Conservation (phyloP, 305 asterid species). For the Solanum hybrid region DNA sequence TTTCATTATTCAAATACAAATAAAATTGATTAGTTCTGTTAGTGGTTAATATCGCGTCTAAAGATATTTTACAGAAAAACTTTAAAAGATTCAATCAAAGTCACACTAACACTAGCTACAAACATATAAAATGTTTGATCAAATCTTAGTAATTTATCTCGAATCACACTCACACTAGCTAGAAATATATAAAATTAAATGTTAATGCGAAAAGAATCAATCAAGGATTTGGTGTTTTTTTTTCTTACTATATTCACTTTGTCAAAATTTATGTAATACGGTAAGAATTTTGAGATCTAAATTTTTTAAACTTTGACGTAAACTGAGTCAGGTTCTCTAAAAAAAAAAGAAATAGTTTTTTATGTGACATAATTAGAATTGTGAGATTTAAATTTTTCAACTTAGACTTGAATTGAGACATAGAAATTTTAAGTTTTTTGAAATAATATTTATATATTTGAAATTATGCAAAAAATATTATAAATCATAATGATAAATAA, state of each 20-base stretch:
- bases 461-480: no score
- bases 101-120: neutral
- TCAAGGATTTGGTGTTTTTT: neutral
- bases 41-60: neutral
- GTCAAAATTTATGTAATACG: neutral
- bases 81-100: neutral
- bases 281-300: no score
- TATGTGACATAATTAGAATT: no score
- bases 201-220: neutral
- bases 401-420: no score
- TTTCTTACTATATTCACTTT: neutral
- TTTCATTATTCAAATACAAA: neutral
- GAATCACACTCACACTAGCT: neutral
- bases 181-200: neutral
- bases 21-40: neutral
- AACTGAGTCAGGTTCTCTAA: no score
- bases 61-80: neutral
- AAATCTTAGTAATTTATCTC: neutral
- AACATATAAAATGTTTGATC: neutral
- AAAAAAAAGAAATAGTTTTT: no score
- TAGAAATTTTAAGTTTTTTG: no score
- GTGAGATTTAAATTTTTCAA: no score
- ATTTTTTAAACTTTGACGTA: no score
- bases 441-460: no score
- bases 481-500: no score